Base-by-base conservation (phyloP, 495 filamentous ascomycete genomes). In the Chaetomium tenue region DNA sequence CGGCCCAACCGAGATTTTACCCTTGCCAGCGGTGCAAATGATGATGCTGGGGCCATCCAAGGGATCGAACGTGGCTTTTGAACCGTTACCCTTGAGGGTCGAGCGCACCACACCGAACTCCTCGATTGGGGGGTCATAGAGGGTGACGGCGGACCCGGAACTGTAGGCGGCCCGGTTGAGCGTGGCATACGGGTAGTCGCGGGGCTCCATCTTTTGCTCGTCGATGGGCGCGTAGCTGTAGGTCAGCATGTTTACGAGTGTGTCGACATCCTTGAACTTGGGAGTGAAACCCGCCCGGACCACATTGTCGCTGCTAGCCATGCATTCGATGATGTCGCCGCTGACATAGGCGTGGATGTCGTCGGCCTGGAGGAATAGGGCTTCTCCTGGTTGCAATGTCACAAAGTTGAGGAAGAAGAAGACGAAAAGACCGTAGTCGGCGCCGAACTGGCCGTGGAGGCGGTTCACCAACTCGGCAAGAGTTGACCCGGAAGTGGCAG, bases 321-420 rank as follows among this genome's bases (percentile, higher is more conserved):
- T 98, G 82, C 94, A 98, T 78, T 98, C 94, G 69, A 98, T 92
- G 69, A 98, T 96, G 64, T 98, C 94, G 51, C 94, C 94, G 26
- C 88, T 92, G 39, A 98, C 82, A 75, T 98, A 98, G 22, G 94
- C 94, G 73, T 98, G 94, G 65, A 97, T 96, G 69, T 97, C 94
- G 70, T 98, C 91, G 18, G 94, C 94, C 69, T 90, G 91, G 25
- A 98, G 79, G 78, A 97, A 98, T 82, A 98, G 92, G 18, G 93
- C 94, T 75, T 98, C 93, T 39, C 94, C 94, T 11, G 92, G 84
- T 20, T 87, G 79, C 15, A 98, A 80, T 71, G 77, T 74, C 58
- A 77, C 71, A 60, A 70, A 76, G 72, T 82, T 76, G 67, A 78
- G 74, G 71, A 82, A 77, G 71, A 78, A 79, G 30, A 82, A 64